phyloP scores from a whole-genome alignment of 495 filamentous ascomycete species.

The Penicillium mononematosum region DNA sequence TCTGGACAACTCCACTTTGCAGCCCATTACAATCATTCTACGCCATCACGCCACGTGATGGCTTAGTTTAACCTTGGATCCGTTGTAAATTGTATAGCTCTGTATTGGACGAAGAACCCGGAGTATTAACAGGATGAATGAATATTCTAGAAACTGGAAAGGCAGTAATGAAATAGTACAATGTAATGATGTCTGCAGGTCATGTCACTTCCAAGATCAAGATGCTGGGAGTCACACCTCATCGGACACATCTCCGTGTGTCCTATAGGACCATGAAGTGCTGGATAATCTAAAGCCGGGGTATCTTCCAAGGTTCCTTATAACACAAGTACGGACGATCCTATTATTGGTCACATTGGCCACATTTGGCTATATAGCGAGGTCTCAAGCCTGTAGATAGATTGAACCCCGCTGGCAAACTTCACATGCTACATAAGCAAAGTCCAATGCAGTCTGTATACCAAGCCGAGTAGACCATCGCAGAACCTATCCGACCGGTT shows the following conservation, averaged over 20 bases:
- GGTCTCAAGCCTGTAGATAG: not conserved
- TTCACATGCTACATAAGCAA: not conserved
- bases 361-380: not conserved
- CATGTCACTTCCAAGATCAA: not conserved
- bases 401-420: conserved; percentile 16
- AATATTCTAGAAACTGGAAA: not conserved
- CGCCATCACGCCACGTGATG: conserved; percentile 9
- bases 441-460: conserved; percentile 2
- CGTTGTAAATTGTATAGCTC: too few species aligned
- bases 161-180: not conserved
- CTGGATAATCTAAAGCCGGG: conserved; percentile 19
- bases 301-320: conserved; percentile 1
- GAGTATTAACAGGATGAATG: not conserved
- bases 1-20: not conserved
- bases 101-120: too few species aligned
- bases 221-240: conserved; percentile 5
- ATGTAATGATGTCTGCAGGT: not conserved
- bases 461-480: conserved; percentile 4
- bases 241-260: conserved; percentile 16
- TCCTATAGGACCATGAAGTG: not conserved
- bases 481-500: conserved; percentile 7
- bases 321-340: not conserved
- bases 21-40: not conserved
- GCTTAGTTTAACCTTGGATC: conserved; percentile 1
- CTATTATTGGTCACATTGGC: not conserved